These are phyloP conservation scores for Nigrograna mackinnonii DNA, from an alignment of 2,329 filamentous ascomycete species.

Conservation along the genomic window DNA sequence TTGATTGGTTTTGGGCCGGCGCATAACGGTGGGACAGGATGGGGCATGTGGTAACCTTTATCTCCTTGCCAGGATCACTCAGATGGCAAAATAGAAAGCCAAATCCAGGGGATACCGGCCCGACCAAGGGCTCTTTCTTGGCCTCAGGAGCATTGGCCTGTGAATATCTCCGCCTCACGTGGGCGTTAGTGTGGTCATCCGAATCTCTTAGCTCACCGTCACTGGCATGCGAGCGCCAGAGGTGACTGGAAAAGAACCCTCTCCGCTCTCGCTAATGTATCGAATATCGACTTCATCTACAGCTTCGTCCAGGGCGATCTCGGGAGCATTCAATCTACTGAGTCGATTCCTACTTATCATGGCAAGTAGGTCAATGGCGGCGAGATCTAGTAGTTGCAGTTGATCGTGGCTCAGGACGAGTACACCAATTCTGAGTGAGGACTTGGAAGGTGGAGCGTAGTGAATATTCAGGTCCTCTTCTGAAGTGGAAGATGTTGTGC, in stretches of 20 bases:
- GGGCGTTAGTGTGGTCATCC: conserved; percentile 1
- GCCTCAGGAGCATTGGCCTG: conserved; percentile 31
- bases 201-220: conserved; percentile 36
- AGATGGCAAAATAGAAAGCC: conserved; percentile 26
- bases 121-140: conserved; percentile 34
- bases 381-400: conserved; percentile 36
- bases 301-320: conserved; percentile 28
- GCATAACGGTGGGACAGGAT: conserved; percentile 8
- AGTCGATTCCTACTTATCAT: conserved; percentile 33
- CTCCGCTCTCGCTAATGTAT: conserved; percentile 40
- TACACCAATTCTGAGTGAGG: conserved; percentile 37
- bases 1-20: conserved; percentile 1
- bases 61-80: conserved; percentile 40
- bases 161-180: no score
- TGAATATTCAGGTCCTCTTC: conserved; percentile 35
- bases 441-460: conserved; percentile 36
- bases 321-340: conserved; percentile 23
- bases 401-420: conserved; percentile 30
- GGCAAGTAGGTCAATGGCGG: conserved; percentile 35
- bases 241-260: conserved; percentile 39
- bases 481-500: conserved; percentile 37
- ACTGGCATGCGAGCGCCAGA: conserved; percentile 39
- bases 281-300: conserved; percentile 41
- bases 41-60: conserved; percentile 39
- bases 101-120: conserved; percentile 37